phyloP scores from a whole-genome alignment of 768 basidiomycete genomes.

The Dentipellis sp. region DNA sequence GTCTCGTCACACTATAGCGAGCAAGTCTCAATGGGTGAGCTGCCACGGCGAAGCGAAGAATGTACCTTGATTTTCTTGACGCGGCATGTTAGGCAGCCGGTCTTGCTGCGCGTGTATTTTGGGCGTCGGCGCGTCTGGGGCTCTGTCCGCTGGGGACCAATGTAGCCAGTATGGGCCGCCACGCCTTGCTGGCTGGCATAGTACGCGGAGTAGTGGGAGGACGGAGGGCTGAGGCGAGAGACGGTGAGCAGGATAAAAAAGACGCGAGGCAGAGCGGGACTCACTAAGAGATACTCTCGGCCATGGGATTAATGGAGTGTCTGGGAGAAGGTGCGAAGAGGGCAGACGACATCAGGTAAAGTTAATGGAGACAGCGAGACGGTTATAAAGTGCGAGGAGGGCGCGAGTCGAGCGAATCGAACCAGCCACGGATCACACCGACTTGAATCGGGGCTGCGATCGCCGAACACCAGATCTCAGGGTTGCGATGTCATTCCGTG shows the following conservation, averaged over 20 bases:
- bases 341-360: conserved; percentile 17
- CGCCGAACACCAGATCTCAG: conserved; percentile 19
- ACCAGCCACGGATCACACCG: conserved; percentile 25
- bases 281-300: conserved; percentile 25
- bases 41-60: background rate
- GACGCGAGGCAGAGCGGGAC: conserved; percentile 10
- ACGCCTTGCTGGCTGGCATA: conserved; percentile 21
- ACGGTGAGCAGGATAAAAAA: background rate
- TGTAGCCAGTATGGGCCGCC: conserved; percentile 29
- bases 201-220: conserved; percentile 22
- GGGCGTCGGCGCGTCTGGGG: conserved; percentile 67
- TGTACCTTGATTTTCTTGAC: conserved; percentile 90
- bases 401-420: conserved; percentile 14
- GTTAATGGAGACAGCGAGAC: conserved; percentile 17
- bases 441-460: conserved; percentile 25
- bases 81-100: conserved; percentile 89
- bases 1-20: conserved; percentile 74
- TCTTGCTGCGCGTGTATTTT: conserved; percentile 92
- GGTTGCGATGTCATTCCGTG: conserved; percentile 10
- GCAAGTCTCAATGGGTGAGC: background rate
- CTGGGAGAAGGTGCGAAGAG: conserved; percentile 20
- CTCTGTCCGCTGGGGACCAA: conserved; percentile 41
- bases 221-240: conserved; percentile 16
- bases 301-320: conserved; percentile 19
- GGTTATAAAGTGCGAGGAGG: conserved; percentile 16